Conservation (phyloP, 495 filamentous ascomycete genomes). For the Penicillium lividum region DNA sequence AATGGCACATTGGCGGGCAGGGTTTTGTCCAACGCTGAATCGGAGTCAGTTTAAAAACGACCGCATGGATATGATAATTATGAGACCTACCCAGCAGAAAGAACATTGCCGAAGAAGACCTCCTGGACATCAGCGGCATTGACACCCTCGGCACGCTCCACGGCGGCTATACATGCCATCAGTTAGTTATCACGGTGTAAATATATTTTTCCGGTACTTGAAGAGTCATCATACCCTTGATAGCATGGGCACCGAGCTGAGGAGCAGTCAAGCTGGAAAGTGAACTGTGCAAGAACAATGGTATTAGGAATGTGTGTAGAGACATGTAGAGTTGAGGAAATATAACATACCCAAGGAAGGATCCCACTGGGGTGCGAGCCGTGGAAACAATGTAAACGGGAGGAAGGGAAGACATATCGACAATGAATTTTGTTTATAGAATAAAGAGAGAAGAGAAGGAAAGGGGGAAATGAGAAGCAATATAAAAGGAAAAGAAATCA, state of each 20-base stretch:
- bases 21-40: conserved; percentile 88
- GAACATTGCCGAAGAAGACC: conserved; percentile 96
- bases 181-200: neutral
- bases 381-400: conserved; percentile 95
- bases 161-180: conserved; percentile 59
- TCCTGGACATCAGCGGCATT: conserved; percentile 87
- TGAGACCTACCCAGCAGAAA: conserved; percentile 80
- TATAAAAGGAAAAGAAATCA: conserved; percentile 8
- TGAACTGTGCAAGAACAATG: conserved; percentile 52
- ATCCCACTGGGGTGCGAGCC: conserved; percentile 86
- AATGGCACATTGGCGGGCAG: conserved; percentile 90
- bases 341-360: conserved; percentile 77
- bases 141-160: conserved; percentile 81
- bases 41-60: conserved; percentile 11
- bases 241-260: conserved; percentile 86
- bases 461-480: conserved; percentile 4
- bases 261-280: conserved; percentile 82
- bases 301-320: neutral
- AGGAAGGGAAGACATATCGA: conserved; percentile 58
- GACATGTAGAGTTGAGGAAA: neutral
- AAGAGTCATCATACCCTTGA: conserved; percentile 66
- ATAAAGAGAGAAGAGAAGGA: neutral
- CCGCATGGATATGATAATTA: neutral
- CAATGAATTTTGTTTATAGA: neutral
- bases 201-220: neutral